Base-by-base conservation (phyloP, 1,139 yeast genomes). In the Lodderomyces pseudojiufengensis region DNA sequence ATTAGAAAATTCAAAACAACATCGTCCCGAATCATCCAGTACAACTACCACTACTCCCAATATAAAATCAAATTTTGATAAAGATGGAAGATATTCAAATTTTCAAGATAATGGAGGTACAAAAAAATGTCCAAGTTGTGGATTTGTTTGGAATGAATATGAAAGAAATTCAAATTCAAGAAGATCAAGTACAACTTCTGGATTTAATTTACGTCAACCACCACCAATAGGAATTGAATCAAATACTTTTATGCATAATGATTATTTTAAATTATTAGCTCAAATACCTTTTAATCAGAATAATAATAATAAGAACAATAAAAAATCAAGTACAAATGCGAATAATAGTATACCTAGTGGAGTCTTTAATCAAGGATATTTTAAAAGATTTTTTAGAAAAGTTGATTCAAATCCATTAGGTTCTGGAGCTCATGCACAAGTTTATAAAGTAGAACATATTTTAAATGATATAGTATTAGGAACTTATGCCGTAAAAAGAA, bases 341-440 rank as follows among this genome's bases (percentile, higher is more conserved):
- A 33, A 27, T 5, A 24, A 14, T 23, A 23, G 36, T 11, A 51
- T 69, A 3, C 76, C 76, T 0, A 51, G 52, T 15, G 64, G 62
- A 13, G 51, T 70, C 4, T 83, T 84, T 51, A 80, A 82, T 32
- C 90, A 82, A 42, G 92, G 92, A 3, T 84, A 84, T 54, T 84
- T 81, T 48, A 63, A 69, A 24, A 72, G 81, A 37, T 87, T 87
- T 52, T 87, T 87, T 59, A 68, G 65, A 26, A 63, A 62, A 34
- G 53, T 63, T 1, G 61, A 64, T 2, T 70, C 71, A 0, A 61
- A 42, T 31, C 48, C 49, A 2, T 60, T 87, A 21, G 96, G 96
- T 0, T 71, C 82, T 27, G 97, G 96, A 0, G 84, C 95, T 7
- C 76, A 86, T 43, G 95, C 95, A 0, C 78, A 83, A 22, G 96